A percentile compares a stretch with the other conserved stretches of the same genome.
These are phyloP conservation scores for Hypoxylon lienhwacheense DNA, from an alignment of 495 filamentous ascomycete species.

Conservation along the genomic window DNA sequence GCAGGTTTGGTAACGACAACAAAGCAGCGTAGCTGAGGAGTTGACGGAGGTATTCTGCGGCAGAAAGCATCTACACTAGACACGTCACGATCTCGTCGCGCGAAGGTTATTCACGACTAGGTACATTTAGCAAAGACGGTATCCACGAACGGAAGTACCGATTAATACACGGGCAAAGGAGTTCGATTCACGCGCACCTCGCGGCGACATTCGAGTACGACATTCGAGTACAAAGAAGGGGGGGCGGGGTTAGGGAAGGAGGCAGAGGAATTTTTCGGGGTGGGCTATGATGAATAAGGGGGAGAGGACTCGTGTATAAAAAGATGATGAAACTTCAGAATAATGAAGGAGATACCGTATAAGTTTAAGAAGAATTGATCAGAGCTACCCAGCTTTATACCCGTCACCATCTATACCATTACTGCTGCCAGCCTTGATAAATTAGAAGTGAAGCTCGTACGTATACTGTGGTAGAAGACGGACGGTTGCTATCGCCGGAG, in stretches of 20 bases:
- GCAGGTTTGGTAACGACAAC: slow-evolving; percentile 11
- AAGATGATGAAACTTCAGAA: slow-evolving; percentile 18
- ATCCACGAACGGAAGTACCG: slow-evolving; percentile 1
- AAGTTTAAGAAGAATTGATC: too few species aligned
- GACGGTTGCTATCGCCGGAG: too few species aligned
- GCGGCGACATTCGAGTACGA: neutral
- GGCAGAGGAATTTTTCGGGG: too few species aligned
- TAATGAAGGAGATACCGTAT: slow-evolving; percentile 25
- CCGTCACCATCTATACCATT: too few species aligned
- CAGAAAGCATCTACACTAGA: slow-evolving; percentile 14
- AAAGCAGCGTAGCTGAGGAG: slow-evolving; percentile 13
- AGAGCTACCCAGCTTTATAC: too few species aligned
- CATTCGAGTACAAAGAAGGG: slow-evolving; percentile 5
- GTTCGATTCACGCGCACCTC: slow-evolving; percentile 8
- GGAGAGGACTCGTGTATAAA: slow-evolving; percentile 34
- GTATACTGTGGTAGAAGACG: too few species aligned
- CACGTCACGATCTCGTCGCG: slow-evolving; percentile 12
- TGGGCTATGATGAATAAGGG: too few species aligned
- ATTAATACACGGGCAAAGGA: slow-evolving; percentile 17
- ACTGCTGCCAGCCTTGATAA: too few species aligned
- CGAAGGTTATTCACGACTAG: slow-evolving; percentile 1
- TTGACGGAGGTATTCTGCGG: slow-evolving; percentile 22
- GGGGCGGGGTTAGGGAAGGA: too few species aligned
- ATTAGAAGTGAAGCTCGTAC: too few species aligned
- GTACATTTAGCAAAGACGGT: too few species aligned